Base-by-base conservation (phyloP, 495 filamentous ascomycete genomes). In the Aspergillus campestris region DNA sequence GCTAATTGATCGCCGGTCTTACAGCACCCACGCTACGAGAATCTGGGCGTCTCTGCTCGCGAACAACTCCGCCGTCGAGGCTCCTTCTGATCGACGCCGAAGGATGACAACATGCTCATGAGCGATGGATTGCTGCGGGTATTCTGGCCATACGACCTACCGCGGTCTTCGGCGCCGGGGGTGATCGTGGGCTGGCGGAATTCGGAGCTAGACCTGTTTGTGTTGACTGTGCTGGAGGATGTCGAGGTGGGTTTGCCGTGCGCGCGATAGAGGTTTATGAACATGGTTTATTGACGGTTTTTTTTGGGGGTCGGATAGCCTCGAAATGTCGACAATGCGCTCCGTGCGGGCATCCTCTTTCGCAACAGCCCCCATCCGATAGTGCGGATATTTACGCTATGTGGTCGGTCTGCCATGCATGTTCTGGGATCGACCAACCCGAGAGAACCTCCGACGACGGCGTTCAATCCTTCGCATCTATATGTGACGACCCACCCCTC, bases 141-240 rank as follows among this genome's bases (percentile, higher is more conserved):
- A 71, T 97, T 99, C 67, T 99, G 92, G 92, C 92, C 92, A 50
- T 83, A 84, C 48, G 89, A 97, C 70, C 80, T 86, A 32, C 73
- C 82, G 18, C 78, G 82, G 58, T 83, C 76, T 15, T 81, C 80
- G 42, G 69, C 73, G 14, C 77, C 84, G 31, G 94, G 94, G 7
- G 84, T 94, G 37, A 80, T 99, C 47, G 86, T 99, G 13, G 92
- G 92, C 49, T 99, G 89, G 88, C 76, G 86, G 49, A 99, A 99
- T 58, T 95, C 90, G 31, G 83, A 83, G 47, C 69, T 87, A 40
- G 92, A 99, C 67, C 66, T 96, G 29, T 83, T 97, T 54, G 89
- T 97, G 24, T 77, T 96, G 44, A 81, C 89, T 8, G 80, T 96
- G 31, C 64, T 99, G 54, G 86, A 94, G 56, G 85, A 89, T 65